Base-by-base conservation (phyloP, 2,329 filamentous ascomycete genomes). In the Apiospora pterosperma region DNA sequence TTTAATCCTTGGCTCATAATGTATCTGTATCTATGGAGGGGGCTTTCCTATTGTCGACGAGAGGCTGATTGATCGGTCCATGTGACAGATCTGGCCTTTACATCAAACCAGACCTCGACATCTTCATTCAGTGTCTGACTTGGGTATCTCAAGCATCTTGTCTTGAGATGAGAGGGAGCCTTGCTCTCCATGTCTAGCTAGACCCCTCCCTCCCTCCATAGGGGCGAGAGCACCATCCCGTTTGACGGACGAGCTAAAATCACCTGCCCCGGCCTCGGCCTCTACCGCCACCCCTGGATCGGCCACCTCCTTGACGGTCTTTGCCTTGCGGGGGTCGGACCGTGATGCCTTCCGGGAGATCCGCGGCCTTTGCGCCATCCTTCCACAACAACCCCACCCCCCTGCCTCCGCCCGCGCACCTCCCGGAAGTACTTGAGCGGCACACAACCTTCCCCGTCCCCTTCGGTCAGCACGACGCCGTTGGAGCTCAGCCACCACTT, bases 401-500 rank as follows among this genome's bases (percentile, higher is more conserved):
- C 85, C 63, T 80, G 78, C 65, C 78, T 84, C 66, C 89, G 79
- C 0, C 87, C 89, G 68, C 86, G 85, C 1, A 95, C 93, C 72
- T 87, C 84, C 78, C 85, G 85, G 72, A 96, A 95, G 73, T 90
- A 92, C 70, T 84, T 82, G 23, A 85, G 76, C 36, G 87, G 84
- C 68, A 97, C 80, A 7, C 92, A 62, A 1, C 89, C 91, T 5
- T 87, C 78, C 59, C 78, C 85, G 65, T 78, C 80, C 62, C 79
- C 87, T 71, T 87, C 86, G 3, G 86, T 89, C 68, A 95, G 78
- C 67, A 94, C 84, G 10, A 95, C 92, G 2, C 87, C 90, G 73
- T 95, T 95, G 70, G 91, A 90, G 74, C 91, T 93, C 67, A 87
- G 76, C 88, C 91, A 96, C 85, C 94, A 97, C 72, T 83, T 82